Percentiles rank a stretch among this genome's conserved stretches.
phyloP scores from a whole-genome alignment of 805 yeast genomes.

The Yarrowia sp. region DNA sequence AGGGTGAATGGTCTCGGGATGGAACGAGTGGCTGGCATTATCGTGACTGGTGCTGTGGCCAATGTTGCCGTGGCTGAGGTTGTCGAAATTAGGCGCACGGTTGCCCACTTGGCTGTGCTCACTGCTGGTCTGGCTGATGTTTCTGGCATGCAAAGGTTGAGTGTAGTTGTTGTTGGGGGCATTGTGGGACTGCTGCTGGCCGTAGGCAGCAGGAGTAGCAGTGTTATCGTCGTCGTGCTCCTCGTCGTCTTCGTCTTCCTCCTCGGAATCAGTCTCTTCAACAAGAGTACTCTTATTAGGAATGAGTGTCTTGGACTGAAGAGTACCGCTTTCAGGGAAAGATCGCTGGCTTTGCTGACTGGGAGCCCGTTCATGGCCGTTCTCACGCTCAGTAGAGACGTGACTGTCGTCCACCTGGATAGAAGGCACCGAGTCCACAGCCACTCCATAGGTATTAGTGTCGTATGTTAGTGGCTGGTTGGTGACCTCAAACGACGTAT shows the following conservation, averaged over 20 bases:
- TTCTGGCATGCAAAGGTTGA: neutral
- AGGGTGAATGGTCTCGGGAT: slow-evolving; percentile 2
- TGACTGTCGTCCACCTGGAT: neutral
- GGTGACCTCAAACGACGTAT: slow-evolving; percentile 2
- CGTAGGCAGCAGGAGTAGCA: neutral
- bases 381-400: neutral
- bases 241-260: slow-evolving; percentile 42
- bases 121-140: slow-evolving; percentile 5
- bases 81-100: neutral
- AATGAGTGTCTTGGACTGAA: slow-evolving; percentile 64
- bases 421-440: neutral
- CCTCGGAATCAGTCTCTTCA: slow-evolving; percentile 87
- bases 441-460: neutral
- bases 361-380: slow-evolving; percentile 4
- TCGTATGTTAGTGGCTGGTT: slow-evolving; percentile 2
- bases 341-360: slow-evolving; percentile 11
- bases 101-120: neutral
- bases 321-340: slow-evolving; percentile 32
- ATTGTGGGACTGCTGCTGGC: neutral
- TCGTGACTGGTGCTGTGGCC: neutral
- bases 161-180: neutral
- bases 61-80: neutral
- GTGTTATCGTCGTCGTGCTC: slow-evolving; percentile 25
- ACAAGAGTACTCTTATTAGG: slow-evolving; percentile 82
- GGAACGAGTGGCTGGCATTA: slow-evolving; percentile 9